Base-by-base conservation (phyloP, 495 filamentous ascomycete genomes). In the Tuber indicum region DNA sequence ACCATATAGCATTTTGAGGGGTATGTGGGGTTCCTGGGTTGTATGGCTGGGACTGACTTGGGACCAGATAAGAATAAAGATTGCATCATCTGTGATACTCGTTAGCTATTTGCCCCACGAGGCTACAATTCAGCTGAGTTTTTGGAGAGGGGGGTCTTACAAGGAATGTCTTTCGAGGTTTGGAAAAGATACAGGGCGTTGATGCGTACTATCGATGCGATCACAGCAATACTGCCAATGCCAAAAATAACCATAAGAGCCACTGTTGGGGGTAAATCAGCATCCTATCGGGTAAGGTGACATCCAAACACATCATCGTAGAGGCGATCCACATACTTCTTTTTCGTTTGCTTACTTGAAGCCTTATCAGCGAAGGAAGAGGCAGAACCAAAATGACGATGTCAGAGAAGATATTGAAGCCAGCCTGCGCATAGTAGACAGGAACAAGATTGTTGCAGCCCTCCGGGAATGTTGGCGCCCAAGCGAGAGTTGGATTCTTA, bases 151-250 rank as follows among this genome's bases (percentile, higher is more conserved):
- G 6, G 36, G 21, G 32, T 47, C 75, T 58, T 43, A 81, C 79
- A 79, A 47, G 75, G 74, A 36, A 82, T 78, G 32, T 82, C 81
- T 10, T 26, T 42, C 17, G 82, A 83, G 66, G 83, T 43, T 43
- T 83, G 81, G 72, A 75, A 83, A n/a, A 74, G 76, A 70, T 81
- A 81, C 5, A 86, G 74, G 6, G 83, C 83, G 62, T 83, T 84
- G 23, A 85, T 83, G 16, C 84, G 79, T 39, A 84, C 75, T 44
- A 80, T 81, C 12, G 81, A 82, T 12, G 84, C 84, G 58, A 85
- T 77, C 16, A 85, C 82, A 21, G 82, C 84, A 14, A 86, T 23
- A 7, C 73, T 62, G 21, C 82, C 82, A 42, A 83, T 72, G 7
- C 81, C 77, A 75, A 83, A 81, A 14, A 83, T 70, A 14, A 81